Conservation (phyloP, 306 rosid genomes). For the Vigna unguiculata region DNA sequence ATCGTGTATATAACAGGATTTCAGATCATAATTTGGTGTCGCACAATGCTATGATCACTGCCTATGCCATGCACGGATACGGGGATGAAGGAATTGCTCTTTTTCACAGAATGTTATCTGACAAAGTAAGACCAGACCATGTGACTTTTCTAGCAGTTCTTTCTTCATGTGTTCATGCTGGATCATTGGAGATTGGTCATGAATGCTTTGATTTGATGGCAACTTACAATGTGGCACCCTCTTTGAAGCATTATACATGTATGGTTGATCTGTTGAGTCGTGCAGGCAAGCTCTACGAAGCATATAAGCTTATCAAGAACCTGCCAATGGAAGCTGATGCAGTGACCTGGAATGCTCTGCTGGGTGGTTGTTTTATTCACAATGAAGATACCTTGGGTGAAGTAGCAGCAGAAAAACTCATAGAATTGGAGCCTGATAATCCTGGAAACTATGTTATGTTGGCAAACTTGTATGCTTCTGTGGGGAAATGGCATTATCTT, state of each 20-base stretch:
- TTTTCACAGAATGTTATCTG: constrained; percentile 47
- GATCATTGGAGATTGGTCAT: constrained; percentile 54
- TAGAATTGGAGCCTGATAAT: constrained; percentile 62
- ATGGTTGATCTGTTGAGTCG: constrained; percentile 71
- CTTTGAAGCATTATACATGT: constrained; percentile 69
- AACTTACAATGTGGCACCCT: constrained; percentile 50
- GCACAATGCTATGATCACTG: constrained; percentile 68
- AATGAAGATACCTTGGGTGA: constrained; percentile 55
- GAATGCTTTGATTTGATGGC: constrained; percentile 60
- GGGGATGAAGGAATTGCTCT: constrained; percentile 65
- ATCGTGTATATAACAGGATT: constrained; percentile 54
- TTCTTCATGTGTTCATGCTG: constrained; percentile 61
- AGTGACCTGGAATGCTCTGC: constrained; percentile 62
- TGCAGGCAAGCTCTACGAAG: constrained; percentile 53
- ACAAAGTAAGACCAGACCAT: constrained; percentile 57
- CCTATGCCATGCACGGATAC: constrained; percentile 65
- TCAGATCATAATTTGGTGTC: constrained; percentile 61
- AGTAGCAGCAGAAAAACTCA: constrained; percentile 59
- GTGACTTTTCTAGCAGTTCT: constrained; percentile 64
- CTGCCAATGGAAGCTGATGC: constrained; percentile 67
- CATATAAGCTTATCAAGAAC: constrained; percentile 50
- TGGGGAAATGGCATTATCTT: constrained; percentile 55
- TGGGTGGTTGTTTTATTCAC: constrained; percentile 64
- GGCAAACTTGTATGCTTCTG: constrained; percentile 63
- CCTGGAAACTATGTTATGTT: constrained; percentile 57